A percentile compares a stretch with the other conserved stretches of the same genome.
Evolutionary conservation across 2,329 filamentous ascomycete genomes (phyloP).

Genomic region (Diaporthe destruens): DNA sequence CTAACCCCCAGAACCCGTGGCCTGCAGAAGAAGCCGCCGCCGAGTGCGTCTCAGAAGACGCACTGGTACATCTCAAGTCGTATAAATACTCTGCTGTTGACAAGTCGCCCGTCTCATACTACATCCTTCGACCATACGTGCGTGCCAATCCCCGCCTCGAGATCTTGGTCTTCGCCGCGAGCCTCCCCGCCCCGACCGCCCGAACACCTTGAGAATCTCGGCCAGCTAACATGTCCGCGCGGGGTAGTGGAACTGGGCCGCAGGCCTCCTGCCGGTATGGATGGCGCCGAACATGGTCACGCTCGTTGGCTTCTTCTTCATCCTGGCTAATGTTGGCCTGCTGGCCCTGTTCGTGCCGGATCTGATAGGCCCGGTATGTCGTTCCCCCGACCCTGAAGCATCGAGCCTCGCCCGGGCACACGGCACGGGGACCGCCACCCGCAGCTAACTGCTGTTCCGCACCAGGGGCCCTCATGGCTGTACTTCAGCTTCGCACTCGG

Average conservation of each 20-base stretch:
- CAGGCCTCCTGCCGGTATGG: conserved; percentile 93
- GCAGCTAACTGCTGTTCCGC: conserved; percentile 36
- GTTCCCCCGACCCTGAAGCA: conserved; percentile 49
- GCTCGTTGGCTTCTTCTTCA: conserved; percentile 93
- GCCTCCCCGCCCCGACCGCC: conserved; percentile 29
- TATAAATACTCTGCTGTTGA: conserved; percentile 99
- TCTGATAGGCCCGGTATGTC: conserved; percentile 85
- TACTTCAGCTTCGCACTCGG: conserved; percentile 97
- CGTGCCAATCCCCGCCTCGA: conserved; percentile 51
- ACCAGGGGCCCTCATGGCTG: conserved; percentile 85
- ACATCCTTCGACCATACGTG: conserved; percentile 96
- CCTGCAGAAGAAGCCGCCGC: conserved; percentile 66
- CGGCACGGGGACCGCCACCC: background rate
- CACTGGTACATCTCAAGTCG: conserved; percentile 88
- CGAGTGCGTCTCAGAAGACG: conserved; percentile 88
- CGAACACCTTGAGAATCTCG: conserved; percentile 24
- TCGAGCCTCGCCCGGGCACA: background rate
- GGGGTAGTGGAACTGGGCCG: conserved; percentile 93
- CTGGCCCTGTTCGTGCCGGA: conserved; percentile 88
- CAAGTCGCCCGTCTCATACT: conserved; percentile 92
- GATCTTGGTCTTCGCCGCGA: conserved; percentile 33
- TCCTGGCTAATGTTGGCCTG: conserved; percentile 82
- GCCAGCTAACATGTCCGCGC: conserved; percentile 41
- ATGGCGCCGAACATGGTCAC: conserved; percentile 98
- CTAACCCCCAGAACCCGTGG: conserved; percentile 24